Evolutionary conservation across 1,139 yeast species (phyloP), one percentile per base, ranked within the genome.

Genomic region (Taphrina deformans): DNA sequence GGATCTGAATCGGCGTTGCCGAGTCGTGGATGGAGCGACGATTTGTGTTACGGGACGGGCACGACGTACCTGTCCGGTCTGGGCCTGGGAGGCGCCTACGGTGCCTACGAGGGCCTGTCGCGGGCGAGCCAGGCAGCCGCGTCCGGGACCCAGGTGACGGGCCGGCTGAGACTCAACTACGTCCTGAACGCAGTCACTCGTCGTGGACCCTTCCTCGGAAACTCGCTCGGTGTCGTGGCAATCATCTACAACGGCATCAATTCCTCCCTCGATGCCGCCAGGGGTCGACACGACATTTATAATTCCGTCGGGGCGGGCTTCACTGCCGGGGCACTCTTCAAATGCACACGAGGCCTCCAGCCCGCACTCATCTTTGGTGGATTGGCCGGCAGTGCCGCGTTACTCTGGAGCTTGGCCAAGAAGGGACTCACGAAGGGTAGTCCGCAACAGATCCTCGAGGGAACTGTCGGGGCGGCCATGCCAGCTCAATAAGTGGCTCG

Each of bases 31-130:
- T 93, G 97, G 96, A 84, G 92, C 16, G 99, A 93, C 76, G 98
- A 93, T 77, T 82, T 93, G 70, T 91, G 97, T 82, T 93, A 95
- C 78, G 99, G 99, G 72, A 89, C 99, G 12, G 99, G 99, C 76
- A 86, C 97, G 12, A 92, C 91, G 59, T 93, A 93, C 76, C 81
- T 93, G 9, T 35, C 62, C 31, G 83, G 83, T 10, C 77, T 88
- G 67, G 92, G 93, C 53, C 69, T 83, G 64, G 99, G 99, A 76
- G 99, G 99, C 68, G 79, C 86, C 16, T 88, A 86, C 73, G 99
- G 99, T 67, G 78, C 91, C 68, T 84, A 85, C 69, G 97, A 92
- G 77, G 98, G 98, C 69, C 74, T 93, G 67, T 35, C 58, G 23
- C 81, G 82, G 68, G 81, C 95, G 65, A 93, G 96, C 26, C 82